Conservation (phyloP, 1,284 basidiomycete species). For the Ustilago esculenta region DNA sequence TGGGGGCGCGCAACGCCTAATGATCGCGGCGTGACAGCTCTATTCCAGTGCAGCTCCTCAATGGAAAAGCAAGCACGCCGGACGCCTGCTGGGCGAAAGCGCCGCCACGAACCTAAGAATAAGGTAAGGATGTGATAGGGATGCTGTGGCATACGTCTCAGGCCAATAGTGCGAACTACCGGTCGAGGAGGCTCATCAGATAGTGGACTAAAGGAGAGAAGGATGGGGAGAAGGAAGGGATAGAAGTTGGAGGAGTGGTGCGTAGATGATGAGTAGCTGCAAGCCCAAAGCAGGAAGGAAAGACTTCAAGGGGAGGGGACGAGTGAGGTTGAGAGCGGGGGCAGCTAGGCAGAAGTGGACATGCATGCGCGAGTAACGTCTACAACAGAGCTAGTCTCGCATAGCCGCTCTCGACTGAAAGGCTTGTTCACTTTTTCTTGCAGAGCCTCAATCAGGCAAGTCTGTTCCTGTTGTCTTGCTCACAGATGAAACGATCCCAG, state of each 20-base stretch:
- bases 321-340: too few relatives aligned
- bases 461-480: not conserved
- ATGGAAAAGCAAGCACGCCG: not conserved
- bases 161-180: constrained; percentile 12
- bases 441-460: not conserved
- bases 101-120: not conserved
- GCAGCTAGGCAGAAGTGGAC: too few relatives aligned
- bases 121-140: not conserved
- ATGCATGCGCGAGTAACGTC: constrained; percentile 26
- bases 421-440: too few relatives aligned
- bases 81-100: constrained; percentile 16
- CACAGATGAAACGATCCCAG: too few relatives aligned
- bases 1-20: not conserved
- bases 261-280: constrained; percentile 3
- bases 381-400: constrained; percentile 2
- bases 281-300: not conserved
- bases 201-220: constrained; percentile 5
- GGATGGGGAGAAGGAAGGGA: constrained; percentile 3
- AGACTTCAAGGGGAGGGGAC: not conserved
- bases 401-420: not conserved
- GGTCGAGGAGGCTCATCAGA: constrained; percentile 43
- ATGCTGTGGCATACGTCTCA: constrained; percentile 42
- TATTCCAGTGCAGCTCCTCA: too few relatives aligned
- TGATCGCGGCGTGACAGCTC: not conserved
- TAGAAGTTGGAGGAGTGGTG: constrained; percentile 29